Percentiles rank a stretch among this genome's conserved stretches.
Evolutionary conservation across 768 basidiomycete species (phyloP).

Genomic region (Rhizopogon vesiculosus): DNA sequence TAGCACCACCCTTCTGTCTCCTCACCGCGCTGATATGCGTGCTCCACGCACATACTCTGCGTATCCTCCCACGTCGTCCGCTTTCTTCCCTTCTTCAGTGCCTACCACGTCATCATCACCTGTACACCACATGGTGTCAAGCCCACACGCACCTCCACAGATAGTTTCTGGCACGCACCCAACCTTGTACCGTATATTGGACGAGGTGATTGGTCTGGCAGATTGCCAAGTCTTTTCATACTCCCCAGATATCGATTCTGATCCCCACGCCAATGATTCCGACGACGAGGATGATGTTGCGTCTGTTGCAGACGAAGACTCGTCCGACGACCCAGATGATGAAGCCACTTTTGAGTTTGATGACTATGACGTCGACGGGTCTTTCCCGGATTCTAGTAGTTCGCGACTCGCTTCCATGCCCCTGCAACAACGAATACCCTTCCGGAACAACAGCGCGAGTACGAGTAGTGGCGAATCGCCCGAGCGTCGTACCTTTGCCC

Average conservation of each 20-base stretch:
- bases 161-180: conserved; percentile 86
- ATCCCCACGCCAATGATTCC: conserved; percentile 87
- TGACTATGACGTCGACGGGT: conserved; percentile 70
- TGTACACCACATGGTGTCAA: conserved; percentile 48
- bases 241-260: conserved; percentile 87
- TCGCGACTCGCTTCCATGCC: conserved; percentile 10
- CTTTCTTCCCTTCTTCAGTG: conserved; percentile 73
- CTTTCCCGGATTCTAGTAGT: conserved; percentile 9
- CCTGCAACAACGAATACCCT: conserved; percentile 9
- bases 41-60: conserved; percentile 83
- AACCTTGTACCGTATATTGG: conserved; percentile 78
- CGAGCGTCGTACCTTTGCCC: conserved; percentile 33
- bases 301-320: conserved; percentile 62
- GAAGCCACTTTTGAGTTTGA: conserved; percentile 76
- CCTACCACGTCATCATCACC: conserved; percentile 68
- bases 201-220: conserved; percentile 83
- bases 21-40: conserved; percentile 57
- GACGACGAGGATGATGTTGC: conserved; percentile 73
- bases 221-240: conserved; percentile 97
- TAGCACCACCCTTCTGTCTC: conserved; percentile 76
- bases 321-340: conserved; percentile 69
- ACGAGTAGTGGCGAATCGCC: conserved; percentile 30
- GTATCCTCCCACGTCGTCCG: conserved; percentile 69
- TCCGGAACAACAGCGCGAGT: conserved; percentile 30
- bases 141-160: conserved; percentile 66